phyloP scores from a whole-genome alignment of 2,329 filamentous ascomycete species.

The Colletotrichum melonis region DNA sequence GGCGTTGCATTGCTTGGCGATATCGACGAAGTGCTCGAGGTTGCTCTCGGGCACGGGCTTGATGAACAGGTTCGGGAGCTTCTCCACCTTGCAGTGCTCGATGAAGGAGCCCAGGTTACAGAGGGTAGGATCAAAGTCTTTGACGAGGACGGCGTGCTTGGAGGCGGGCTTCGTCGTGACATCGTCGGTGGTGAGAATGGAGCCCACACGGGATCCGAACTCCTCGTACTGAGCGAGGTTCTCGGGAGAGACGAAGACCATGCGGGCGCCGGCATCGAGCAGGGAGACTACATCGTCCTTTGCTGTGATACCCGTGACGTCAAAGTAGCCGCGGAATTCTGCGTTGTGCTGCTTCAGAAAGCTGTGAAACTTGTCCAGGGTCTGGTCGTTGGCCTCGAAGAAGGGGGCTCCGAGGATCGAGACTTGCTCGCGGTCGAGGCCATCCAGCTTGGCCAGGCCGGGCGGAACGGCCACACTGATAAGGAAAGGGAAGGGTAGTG shows the following conservation, averaged over 20 bases:
- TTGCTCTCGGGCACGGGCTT: constrained; percentile 60
- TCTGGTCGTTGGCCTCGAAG: constrained; percentile 62
- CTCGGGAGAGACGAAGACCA: constrained; percentile 81
- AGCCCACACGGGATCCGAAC: constrained; percentile 67
- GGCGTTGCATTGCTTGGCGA: constrained; percentile 63
- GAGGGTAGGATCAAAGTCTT: constrained; percentile 59
- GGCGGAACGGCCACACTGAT: constrained; percentile 66
- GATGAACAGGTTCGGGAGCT: constrained; percentile 61
- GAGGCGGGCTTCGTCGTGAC: constrained; percentile 53
- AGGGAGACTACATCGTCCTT: constrained; percentile 81
- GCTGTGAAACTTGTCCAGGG: constrained; percentile 57
- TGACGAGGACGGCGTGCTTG: constrained; percentile 62
- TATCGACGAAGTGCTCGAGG: constrained; percentile 58
- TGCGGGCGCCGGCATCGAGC: constrained; percentile 86
- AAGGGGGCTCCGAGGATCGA: constrained; percentile 70
- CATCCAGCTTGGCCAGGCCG: constrained; percentile 59
- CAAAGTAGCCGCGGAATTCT: constrained; percentile 76
- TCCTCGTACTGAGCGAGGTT: constrained; percentile 71
- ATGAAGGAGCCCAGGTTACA: constrained; percentile 56
- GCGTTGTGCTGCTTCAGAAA: constrained; percentile 63
- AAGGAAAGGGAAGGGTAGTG: constrained; percentile 72
- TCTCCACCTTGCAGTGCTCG: constrained; percentile 56
- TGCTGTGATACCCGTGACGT: constrained; percentile 76
- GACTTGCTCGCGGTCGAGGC: constrained; percentile 67
- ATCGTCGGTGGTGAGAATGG: constrained; percentile 59